Evolutionary conservation across 495 filamentous ascomycete genomes (phyloP).

Genomic region (Xylaria castorea): DNA sequence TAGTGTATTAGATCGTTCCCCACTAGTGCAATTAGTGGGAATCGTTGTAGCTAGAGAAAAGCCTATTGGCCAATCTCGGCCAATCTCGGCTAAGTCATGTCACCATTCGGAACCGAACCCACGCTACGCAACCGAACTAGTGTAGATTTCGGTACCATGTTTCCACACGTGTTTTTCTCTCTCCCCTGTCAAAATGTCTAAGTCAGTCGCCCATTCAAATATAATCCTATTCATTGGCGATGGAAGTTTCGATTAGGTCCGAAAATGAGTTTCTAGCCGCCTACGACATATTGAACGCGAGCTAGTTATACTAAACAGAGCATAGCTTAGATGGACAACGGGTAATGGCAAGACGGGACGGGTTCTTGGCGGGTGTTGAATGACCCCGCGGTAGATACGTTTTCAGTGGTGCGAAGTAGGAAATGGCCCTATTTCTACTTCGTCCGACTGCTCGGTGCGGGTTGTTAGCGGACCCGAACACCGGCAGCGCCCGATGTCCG

Average conservation of each 20-base stretch:
- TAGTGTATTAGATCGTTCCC: not conserved
- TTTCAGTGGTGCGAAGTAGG: too few relatives aligned
- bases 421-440: not conserved
- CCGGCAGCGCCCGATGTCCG: not conserved
- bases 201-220: not conserved
- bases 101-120: constrained; percentile 2
- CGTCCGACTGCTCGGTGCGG: not conserved
- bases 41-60: not conserved
- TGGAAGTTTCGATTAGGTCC: not conserved
- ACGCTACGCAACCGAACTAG: constrained; percentile 2
- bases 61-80: not conserved
- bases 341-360: not conserved
- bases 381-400: constrained; percentile 1
- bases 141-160: not conserved
- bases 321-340: not conserved
- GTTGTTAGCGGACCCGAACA: constrained; percentile 25
- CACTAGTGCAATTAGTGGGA: not conserved
- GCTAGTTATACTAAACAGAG: not conserved
- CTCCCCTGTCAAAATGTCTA: not conserved
- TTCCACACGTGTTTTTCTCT: not conserved
- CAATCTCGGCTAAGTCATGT: not conserved
- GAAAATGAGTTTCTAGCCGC: not conserved
- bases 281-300: not conserved
- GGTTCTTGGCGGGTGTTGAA: constrained; percentile 12
- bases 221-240: not conserved